Percentiles rank a stretch among this genome's conserved stretches.
Conservation (phyloP, 495 filamentous ascomycete genomes). For the Talaromyces borbonicus region DNA sequence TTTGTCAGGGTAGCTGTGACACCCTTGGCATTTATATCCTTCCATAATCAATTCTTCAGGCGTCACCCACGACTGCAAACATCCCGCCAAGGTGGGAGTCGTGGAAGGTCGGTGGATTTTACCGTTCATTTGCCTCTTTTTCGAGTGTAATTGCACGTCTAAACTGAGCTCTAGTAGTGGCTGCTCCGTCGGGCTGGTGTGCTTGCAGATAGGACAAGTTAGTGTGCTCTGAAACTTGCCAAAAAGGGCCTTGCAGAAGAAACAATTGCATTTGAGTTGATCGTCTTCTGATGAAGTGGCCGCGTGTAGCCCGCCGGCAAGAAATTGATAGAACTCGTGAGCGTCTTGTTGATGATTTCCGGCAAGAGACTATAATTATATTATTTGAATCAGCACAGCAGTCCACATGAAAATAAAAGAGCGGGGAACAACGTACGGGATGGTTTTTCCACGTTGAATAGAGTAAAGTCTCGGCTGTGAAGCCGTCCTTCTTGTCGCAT, state of each 20-base stretch:
- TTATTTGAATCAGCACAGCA: too few species aligned
- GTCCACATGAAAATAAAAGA: conserved; percentile 9
- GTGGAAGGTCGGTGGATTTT: conserved; percentile 17
- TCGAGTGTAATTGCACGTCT: conserved; percentile 53
- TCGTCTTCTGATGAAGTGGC: conserved; percentile 37
- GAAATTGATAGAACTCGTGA: conserved; percentile 89
- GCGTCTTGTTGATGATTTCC: conserved; percentile 93
- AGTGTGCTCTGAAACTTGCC: conserved; percentile 79
- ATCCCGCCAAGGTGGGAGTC: conserved; percentile 56
- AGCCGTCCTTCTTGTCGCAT: conserved; percentile 69
- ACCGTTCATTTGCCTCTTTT: conserved; percentile 41
- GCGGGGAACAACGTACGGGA: conserved; percentile 27
- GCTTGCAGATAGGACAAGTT: conserved; percentile 74
- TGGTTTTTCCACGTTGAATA: conserved; percentile 67
- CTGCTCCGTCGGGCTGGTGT: conserved; percentile 67
- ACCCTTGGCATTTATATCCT: conserved; percentile 73
- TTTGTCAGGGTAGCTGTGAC: conserved; percentile 54
- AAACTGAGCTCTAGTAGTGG: conserved; percentile 81
- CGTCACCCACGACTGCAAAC: conserved; percentile 70
- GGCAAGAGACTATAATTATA: conserved; percentile 58
- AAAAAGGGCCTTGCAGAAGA: conserved; percentile 83
- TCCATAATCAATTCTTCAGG: conserved; percentile 60
- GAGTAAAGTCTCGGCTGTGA: conserved; percentile 73
- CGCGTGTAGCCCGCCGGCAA: conserved; percentile 73
- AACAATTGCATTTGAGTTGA: conserved; percentile 63